Base-by-base conservation (phyloP, 2,329 filamentous ascomycete species). In the Trichoderma gracile region DNA sequence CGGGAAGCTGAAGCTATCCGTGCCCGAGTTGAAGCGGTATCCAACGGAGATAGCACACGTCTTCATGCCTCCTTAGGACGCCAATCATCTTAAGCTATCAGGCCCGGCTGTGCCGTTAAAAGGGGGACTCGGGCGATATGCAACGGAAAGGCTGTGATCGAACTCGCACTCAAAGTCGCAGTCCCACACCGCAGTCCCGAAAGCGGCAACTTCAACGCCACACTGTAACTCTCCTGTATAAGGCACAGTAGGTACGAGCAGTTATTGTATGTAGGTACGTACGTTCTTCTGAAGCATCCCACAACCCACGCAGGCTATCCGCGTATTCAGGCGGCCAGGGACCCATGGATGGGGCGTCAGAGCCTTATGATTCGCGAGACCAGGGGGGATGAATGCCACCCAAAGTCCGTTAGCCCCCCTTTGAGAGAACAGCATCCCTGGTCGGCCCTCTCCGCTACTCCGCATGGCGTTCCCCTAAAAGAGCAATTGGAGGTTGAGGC, bases 321-420 rank as follows among this genome's bases (percentile, higher is more conserved):
- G 57, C 57, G 57, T 60, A 60, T 60, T 52, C 3, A 9, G 21
- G 17, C 7, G 21, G 23, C 57, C 43, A 45, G 46, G 57, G 57
- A 40, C 3, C 25, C 33, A 38, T 33, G 15, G 17, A 33, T 33
- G 30, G 19, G n/a, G 30, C 21, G 9, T 46, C 40, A 14, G 43
- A 54, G 30, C 50, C 50, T 7, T 40, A 27, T 59, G 56, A 59
- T 59, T 59, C 45, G 56, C 45, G 27, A 49, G 21, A 38, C 55
- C 23, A 38, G 56, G 56, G 56, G 33, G 12, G 33, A n/a, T 40
- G 40, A 40, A 8, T 50, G 6, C 33, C 46, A 14, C 25, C 21
- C 3, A 30, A 61, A 61, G 46, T 61, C 58, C 58, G 58, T 19
- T 9, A 3, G 21, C 23, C 19, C 47, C 42, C 12, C 30, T 8